Evolutionary conservation across 305 asterid species (phyloP), one percentile per base, ranked within the genome.

Genomic region (Fraxinus albicans): DNA sequence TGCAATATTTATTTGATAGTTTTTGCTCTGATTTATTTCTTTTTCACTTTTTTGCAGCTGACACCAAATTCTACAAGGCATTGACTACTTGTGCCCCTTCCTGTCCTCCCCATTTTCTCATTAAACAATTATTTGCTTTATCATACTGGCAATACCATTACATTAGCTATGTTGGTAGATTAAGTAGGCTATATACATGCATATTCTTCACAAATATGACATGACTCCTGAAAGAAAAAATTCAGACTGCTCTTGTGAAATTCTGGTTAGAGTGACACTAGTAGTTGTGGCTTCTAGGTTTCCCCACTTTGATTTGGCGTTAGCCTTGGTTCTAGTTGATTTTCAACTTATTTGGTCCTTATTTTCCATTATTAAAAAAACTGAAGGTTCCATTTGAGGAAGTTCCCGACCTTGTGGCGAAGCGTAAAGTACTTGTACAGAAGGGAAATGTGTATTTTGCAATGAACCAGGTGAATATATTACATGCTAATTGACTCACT

Each of bases 391-490:
- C 99, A 77, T 95, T 96, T 90, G 98, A 94, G 89, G 94, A 90
- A 93, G 99, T 97, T 88, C 96, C 96, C 8, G 98, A 97, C 78
- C 97, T 95, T 84, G 99, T 95, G 79, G 96, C 94, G 19, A 86
- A 77, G 85, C 98, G 98, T 3, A 83, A 94, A 79, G 99, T 95
- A 78, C 93, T 86, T 89, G 87, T 97, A 77, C 89, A 85, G 79
- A 95, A 95, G 87, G 99, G 98, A 44, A 81, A 87, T 84, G 99
- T 98, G 34, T 97, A 94, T 88, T 96, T 95, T 84, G 98, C 97
- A 78, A 91, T 83, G 93, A 92, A 81, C 84, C 98, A 97, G 97
- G 99, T 95, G 82, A 86, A 79, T 73, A 75, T 72, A 42, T 83
- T 77, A 84, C 80, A 75, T 74, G 72, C 72, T 82, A 34, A 82